Conservation (phyloP, 257 asterid species). For the Solanum rostratum region DNA sequence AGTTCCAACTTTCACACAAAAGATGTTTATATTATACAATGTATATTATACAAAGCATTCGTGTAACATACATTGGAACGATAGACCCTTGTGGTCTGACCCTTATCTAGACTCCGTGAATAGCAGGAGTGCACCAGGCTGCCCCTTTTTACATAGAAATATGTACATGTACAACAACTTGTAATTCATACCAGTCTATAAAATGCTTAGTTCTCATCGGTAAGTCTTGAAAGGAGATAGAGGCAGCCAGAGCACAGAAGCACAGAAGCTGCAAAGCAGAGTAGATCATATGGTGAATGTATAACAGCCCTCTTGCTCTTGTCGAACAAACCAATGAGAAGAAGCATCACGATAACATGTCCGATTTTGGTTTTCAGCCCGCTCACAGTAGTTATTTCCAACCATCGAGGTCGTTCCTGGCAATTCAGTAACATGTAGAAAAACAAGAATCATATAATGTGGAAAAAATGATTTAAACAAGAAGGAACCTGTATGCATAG, state of each 20-base stretch:
- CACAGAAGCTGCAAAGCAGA: slow-evolving; percentile 82
- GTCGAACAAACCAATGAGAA: slow-evolving; percentile 82
- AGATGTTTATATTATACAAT: neutral
- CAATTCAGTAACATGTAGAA: neutral
- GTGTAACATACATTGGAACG: neutral
- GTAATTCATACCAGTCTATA: neutral
- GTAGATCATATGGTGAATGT: slow-evolving; percentile 64
- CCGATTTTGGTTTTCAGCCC: slow-evolving; percentile 89
- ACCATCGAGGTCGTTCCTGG: slow-evolving; percentile 89
- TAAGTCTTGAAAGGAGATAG: slow-evolving; percentile 70
- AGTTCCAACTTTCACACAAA: neutral
- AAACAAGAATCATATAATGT: neutral
- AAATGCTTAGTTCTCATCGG: neutral
- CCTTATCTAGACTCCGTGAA: neutral
- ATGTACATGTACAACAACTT: neutral
- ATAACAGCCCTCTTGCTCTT: slow-evolving; percentile 79
- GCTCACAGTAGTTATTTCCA: slow-evolving; percentile 71
- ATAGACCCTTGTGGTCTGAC: neutral
- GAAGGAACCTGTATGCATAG: neutral
- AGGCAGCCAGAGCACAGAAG: slow-evolving; percentile 73
- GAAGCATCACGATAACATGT: slow-evolving; percentile 92
- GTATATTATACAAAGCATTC: neutral
- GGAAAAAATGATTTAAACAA: neutral
- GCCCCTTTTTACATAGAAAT: neutral
- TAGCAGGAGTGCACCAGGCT: neutral